phyloP scores from a whole-genome alignment of 495 filamentous ascomycete genomes.

The Articulospora tetracladia region DNA sequence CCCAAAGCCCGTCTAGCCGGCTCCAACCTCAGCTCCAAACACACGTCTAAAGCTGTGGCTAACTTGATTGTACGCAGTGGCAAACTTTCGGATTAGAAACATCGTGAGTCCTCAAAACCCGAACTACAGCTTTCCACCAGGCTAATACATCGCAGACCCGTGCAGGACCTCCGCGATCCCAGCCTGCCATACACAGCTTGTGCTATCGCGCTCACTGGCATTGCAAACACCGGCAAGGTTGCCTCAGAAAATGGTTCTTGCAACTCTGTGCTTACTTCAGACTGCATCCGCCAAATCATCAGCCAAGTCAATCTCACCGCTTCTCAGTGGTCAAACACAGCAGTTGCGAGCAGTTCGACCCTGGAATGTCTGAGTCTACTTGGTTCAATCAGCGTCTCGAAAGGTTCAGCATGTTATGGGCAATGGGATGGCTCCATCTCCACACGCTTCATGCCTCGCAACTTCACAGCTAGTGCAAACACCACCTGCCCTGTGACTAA shows the following conservation, averaged over 20 bases:
- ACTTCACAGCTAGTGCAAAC: neutral
- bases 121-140: neutral
- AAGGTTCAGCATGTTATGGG: neutral
- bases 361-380: neutral
- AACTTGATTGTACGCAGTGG: neutral
- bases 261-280: neutral
- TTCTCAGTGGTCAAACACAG: neutral
- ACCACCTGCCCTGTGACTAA: neutral
- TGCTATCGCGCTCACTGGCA: neutral
- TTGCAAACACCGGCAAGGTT: neutral
- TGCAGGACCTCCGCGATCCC: constrained; percentile 1
- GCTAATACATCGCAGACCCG: neutral
- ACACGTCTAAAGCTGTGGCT: no score
- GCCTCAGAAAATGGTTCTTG: neutral
- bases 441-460: constrained; percentile 4
- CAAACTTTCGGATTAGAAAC: constrained; percentile 7
- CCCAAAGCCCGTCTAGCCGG: no score
- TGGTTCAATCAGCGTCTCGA: neutral
- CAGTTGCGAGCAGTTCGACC: neutral
- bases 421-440: neutral
- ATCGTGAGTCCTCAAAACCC: neutral
- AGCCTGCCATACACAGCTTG: constrained; percentile 5
- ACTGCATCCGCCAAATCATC: neutral
- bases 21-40: no score
- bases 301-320: neutral